Percentiles rank a stretch among this genome's conserved stretches.
phyloP scores from a whole-genome alignment of 1,284 basidiomycete species.

The Cryptococcus jaspeensis region DNA sequence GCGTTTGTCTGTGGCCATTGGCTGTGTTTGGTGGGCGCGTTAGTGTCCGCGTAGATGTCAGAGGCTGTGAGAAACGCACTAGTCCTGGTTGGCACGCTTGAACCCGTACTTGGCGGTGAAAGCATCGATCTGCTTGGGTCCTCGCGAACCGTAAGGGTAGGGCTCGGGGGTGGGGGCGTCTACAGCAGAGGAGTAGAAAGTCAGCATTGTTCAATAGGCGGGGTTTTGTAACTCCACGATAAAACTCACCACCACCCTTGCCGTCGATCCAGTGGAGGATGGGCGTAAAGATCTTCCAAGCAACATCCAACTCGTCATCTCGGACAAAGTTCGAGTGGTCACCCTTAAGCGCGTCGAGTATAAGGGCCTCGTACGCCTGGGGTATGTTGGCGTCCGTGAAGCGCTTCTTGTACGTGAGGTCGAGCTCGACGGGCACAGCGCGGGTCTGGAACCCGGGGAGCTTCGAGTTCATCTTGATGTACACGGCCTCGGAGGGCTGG shows the following conservation, averaged over 20 bases:
- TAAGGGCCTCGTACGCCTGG: constrained; percentile 89
- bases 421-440: constrained; percentile 91
- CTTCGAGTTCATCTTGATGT: constrained; percentile 93
- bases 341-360: constrained; percentile 78
- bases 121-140: constrained; percentile 75
- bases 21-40: constrained; percentile 13
- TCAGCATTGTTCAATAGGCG: not conserved
- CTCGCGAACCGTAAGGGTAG: constrained; percentile 90
- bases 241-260: constrained; percentile 42
- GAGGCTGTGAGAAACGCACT: constrained; percentile 61
- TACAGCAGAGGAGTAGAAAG: not conserved
- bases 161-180: constrained; percentile 64
- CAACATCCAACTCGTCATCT: constrained; percentile 89
- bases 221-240: not conserved
- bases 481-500: constrained; percentile 90
- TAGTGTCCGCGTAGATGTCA: not conserved
- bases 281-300: constrained; percentile 98
- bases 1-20: constrained; percentile 40
- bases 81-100: constrained; percentile 65
- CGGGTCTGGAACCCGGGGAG: constrained; percentile 84
- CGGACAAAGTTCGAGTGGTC: constrained; percentile 72
- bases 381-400: constrained; percentile 86
- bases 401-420: constrained; percentile 91
- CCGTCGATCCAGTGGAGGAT: constrained; percentile 94
- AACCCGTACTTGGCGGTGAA: constrained; percentile 78